Percentiles rank a stretch among this genome's conserved stretches.
Conservation (phyloP, 352 stramenopile genomes). For the Globisporangium echinulatum region DNA sequence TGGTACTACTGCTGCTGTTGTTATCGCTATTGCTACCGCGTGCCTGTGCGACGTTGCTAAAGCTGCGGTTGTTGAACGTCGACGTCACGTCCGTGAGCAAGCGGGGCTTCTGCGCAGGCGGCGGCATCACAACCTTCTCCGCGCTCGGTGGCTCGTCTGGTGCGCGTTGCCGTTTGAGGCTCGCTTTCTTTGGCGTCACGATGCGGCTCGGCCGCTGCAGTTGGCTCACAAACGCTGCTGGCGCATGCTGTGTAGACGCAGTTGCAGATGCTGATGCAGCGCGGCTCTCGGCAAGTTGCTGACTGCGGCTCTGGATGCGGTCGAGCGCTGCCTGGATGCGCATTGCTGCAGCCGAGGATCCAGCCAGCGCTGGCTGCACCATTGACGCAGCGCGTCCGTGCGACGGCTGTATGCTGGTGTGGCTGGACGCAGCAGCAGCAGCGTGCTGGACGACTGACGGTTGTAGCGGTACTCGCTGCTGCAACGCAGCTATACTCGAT, state of each 20-base stretch:
- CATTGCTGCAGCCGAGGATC: background rate
- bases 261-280: background rate
- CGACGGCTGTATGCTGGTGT: too few relatives aligned
- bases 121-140: conserved; percentile 34
- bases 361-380: background rate
- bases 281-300: background rate
- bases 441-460: background rate
- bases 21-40: conserved; percentile 6
- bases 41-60: conserved; percentile 13
- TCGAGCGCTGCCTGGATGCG: background rate
- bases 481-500: background rate
- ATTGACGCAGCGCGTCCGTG: background rate
- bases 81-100: conserved; percentile 24
- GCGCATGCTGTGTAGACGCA: background rate
- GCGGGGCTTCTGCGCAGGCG: conserved; percentile 37
- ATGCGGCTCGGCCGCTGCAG: conserved; percentile 36
- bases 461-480: too few relatives aligned
- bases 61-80: conserved; percentile 16
- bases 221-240: conserved; percentile 23
- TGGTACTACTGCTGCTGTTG: background rate
- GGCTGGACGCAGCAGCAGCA: too few relatives aligned
- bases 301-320: background rate
- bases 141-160: conserved; percentile 33
- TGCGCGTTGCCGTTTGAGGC: conserved; percentile 43
- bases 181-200: conserved; percentile 46